These are phyloP conservation scores for Diaporthe sp. DNA, from an alignment of 2,329 filamentous ascomycete species.

Conservation along the genomic window DNA sequence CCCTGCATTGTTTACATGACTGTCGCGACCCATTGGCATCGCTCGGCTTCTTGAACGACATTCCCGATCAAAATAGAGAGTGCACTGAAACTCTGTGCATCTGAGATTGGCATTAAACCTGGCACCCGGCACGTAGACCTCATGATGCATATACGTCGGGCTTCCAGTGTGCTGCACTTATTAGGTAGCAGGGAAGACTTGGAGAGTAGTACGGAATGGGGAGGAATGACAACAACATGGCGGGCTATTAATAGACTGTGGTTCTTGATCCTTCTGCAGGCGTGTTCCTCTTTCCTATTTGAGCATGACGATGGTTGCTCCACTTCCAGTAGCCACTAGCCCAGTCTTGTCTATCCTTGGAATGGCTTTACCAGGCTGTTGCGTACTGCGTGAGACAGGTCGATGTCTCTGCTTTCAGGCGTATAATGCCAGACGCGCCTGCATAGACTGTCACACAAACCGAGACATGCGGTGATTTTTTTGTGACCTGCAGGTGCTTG, in stretches of 20 bases:
- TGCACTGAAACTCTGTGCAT: background rate
- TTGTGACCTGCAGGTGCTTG: background rate
- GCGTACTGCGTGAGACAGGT: background rate
- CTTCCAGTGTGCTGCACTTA: too few relatives aligned
- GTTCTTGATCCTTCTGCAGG: constrained; percentile 8
- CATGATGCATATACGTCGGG: too few relatives aligned
- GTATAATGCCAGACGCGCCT: background rate
- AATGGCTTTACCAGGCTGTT: background rate
- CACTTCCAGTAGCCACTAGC: background rate
- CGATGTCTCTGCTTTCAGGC: constrained; percentile 3
- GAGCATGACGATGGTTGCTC: background rate
- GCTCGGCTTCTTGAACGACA: background rate
- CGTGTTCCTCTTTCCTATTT: background rate
- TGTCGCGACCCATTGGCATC: background rate
- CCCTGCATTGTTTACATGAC: background rate
- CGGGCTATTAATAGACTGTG: background rate
- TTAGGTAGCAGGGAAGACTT: too few relatives aligned
- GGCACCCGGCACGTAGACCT: too few relatives aligned
- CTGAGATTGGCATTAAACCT: too few relatives aligned
- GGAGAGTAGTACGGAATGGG: too few relatives aligned
- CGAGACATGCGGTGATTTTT: background rate
- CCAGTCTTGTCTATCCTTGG: background rate
- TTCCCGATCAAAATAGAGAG: background rate
- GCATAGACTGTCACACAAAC: background rate
- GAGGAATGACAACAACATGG: background rate